Evolutionary conservation across 345 rosid species (phyloP), one percentile per base, ranked within the genome.

Genomic region (Firmiana major): DNA sequence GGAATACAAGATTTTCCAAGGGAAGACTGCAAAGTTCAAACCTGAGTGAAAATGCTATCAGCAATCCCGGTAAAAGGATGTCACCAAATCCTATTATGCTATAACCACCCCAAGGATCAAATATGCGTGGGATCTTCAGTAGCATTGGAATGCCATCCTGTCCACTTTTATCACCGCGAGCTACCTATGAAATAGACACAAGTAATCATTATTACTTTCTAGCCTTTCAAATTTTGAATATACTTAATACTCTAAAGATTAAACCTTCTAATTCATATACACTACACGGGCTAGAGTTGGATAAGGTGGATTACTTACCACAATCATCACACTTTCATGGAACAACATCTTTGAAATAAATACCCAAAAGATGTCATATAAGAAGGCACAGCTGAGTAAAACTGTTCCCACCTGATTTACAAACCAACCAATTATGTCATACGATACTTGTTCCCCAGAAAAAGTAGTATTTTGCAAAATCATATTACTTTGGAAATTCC

Each of bases 81-180:
- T 97, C 99, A 34, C 98, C 99, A 48, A 97, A 97, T 77, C 99
- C 98, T 63, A 97, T 94, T 80, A 97, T 90, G 83, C 98, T 94
- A 87, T 87, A 97, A 75, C 99, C 99, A 40, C 99, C 99, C 99
- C 99, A 97, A 0, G 98, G 99, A 86, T 97, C 99, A 67, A 90
- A 94, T 92, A 97, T 81, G 60, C 97, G 93, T 0, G 99, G 99
- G 71, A 94, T 94, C 84, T 97, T 97, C 79, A 97, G 80, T 79
- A 97, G 87, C 99, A 97, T 94, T 2, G 99, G 99, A 51, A 97
- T 97, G 51, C 99, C 98, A 84, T 97, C 98, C 86, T 94, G 94
- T 72, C 98, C 98, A 53, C 97, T 94, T 80, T 73, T 88, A 85
- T 97, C 97, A 51, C 98, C 99, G 51, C 97, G 97, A 66, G 99